Evolutionary conservation across 78 protist species (phyloP), one percentile per base, ranked within the genome.

Genomic region (Creolimax fragrantissima): DNA sequence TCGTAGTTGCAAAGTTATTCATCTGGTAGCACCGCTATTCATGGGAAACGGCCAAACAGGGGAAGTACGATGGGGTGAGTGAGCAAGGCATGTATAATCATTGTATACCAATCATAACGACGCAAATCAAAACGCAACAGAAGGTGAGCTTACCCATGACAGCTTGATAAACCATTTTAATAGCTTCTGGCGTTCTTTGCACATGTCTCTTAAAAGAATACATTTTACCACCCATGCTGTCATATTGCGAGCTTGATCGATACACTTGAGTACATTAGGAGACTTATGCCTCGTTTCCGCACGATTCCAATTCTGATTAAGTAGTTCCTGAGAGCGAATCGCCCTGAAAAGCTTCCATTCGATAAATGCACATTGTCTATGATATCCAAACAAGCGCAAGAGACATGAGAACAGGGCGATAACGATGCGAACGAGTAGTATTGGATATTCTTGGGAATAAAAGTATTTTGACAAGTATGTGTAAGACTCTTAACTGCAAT

Each of bases 1-100:
- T 94, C 1, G 88, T 45, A 2, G 92, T 95, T 83, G 93, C 94
- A 81, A 93, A 95, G 81, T 95, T 95, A 41, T 94, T 94, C 3
- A 95, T 74, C 41, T 81, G 89, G 41, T 92, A 43, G 66, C 92
- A 93, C 41, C 45, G 45, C 90, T 94, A 88, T 5, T 92, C 92
- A 17, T 32, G 74, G 74, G 17, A 58, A 58, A 32, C 17, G 74
- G 17, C 74, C 17, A 35, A 11, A 11, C 44, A 83, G 86, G 35
- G 7, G 86, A 24, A 83, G 86, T 17, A 41, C 6, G 86, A 83
- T 5, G 86, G 86, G 86, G 86, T 6, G 86, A 11, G 74, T 11
- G 74, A 17, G 74, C 11, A 17, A 58, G 74, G 74, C n/a, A n/a
- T n/a, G n/a, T n/a, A n/a, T n/a, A n/a, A n/a, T n/a, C n/a, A n/a